These are phyloP conservation scores for Termitomyces sp. DNA, from an alignment of 768 basidiomycete genomes.

Conservation along the genomic window DNA sequence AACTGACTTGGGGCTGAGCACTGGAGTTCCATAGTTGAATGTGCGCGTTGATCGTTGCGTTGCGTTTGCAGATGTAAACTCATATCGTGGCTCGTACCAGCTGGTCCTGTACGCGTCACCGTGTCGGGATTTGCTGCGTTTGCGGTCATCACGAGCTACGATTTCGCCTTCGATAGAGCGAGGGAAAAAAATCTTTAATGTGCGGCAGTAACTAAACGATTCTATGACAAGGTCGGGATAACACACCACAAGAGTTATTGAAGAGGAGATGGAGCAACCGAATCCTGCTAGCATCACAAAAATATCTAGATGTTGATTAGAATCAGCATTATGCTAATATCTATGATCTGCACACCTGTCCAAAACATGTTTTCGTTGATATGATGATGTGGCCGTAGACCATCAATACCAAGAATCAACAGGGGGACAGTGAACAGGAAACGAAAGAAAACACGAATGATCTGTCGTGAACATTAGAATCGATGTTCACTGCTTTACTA, in stretches of 20 bases:
- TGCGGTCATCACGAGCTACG: slow-evolving; percentile 40
- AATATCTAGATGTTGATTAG: slow-evolving; percentile 23
- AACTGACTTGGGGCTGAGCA: too few relatives aligned
- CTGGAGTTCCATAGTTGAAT: too few relatives aligned
- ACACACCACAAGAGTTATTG: too few relatives aligned
- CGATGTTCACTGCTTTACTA: too few relatives aligned
- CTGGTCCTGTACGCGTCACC: slow-evolving; percentile 16
- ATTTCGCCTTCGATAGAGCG: slow-evolving; percentile 61
- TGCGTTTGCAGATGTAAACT: slow-evolving; percentile 10
- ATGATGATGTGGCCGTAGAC: slow-evolving; percentile 45
- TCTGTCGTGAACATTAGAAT: too few relatives aligned
- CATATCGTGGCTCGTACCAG: slow-evolving; percentile 17
- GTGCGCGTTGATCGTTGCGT: too few relatives aligned
- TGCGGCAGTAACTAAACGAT: too few relatives aligned
- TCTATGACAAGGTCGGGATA: too few relatives aligned
- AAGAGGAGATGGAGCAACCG: too few relatives aligned
- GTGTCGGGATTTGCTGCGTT: slow-evolving; percentile 26
- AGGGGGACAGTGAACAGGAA: slow-evolving; percentile 66
- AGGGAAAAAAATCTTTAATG: too few relatives aligned
- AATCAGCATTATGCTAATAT: neutral
- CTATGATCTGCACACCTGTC: slow-evolving; percentile 33
- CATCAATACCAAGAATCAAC: slow-evolving; percentile 67
- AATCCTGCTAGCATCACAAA: too few relatives aligned
- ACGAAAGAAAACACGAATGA: slow-evolving; percentile 43
- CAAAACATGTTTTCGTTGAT: slow-evolving; percentile 26